Evolutionary conservation across 352 stramenopile species (phyloP), one percentile per base, ranked within the genome.

Genomic region (Globisporangium cederbergense): DNA sequence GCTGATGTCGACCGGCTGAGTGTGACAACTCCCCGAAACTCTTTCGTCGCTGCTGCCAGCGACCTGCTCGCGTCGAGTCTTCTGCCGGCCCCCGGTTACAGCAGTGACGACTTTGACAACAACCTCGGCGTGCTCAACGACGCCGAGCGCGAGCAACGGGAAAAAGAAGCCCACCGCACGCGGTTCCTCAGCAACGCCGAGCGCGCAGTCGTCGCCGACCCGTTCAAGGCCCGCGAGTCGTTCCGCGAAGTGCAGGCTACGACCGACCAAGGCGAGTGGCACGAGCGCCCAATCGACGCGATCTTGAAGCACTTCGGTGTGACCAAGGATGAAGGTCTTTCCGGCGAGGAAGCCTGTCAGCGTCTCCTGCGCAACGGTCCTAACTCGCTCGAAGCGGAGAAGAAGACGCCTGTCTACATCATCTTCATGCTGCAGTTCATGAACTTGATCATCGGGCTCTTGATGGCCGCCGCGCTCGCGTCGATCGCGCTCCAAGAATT

Each of bases 351-450:
- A 11, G 83, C 77, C 1, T 8, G 32, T 16, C 61, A 74, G 64
- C 72, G 81, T 32, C 74, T 90, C 36, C 62, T 63, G 9, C 6
- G 71, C 36, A 63, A 87, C 49, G 81, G 79, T 7, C 66, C 64
- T 86, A 60, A 57, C 16, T 57, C 51, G 7, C 51, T 57, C 51
- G 51, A 57, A 30, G 70, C 73, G n/a, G 78, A 84, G 32, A 84
- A 79, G 66, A 83, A 82, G 64, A 73, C 72, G 1, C 78, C 81
- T 1, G 51, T 89, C 32, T 67, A 77, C 53, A 62, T 89, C 57
- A 81, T 89, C 47, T 92, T 92, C 67, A 55, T 90, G 52, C 62
- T 92, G 52, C 83, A 92, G 68, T 90, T 89, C 67, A 82, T 76
- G 38, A 92, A 90, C 67, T 65, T 92, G 49, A 92, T 92, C 69